Evolutionary conservation across 1,284 basidiomycete species (phyloP).

Genomic region (Mycena citricolor): DNA sequence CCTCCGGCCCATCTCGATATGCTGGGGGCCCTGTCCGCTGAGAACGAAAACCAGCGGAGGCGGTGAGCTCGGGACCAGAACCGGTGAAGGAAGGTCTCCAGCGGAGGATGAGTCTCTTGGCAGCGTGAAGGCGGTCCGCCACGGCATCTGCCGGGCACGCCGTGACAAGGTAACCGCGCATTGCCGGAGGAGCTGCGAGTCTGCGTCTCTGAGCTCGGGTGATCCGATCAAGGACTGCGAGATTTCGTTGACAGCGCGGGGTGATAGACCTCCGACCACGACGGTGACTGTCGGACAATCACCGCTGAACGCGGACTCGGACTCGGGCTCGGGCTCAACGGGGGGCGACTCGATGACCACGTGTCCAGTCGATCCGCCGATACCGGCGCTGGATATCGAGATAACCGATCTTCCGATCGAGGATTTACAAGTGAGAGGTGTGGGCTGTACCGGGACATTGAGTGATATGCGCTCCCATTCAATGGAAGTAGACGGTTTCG

Average conservation of each 20-base stretch:
- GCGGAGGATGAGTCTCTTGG: slow-evolving; percentile 17
- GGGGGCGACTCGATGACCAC: slow-evolving; percentile 38
- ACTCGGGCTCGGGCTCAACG: slow-evolving; percentile 3
- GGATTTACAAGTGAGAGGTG: slow-evolving; percentile 1
- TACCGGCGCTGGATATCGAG: slow-evolving; percentile 43
- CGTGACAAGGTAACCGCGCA: slow-evolving; percentile 28
- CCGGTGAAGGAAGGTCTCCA: no score
- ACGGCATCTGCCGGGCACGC: slow-evolving; percentile 35
- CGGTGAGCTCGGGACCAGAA: slow-evolving; percentile 25
- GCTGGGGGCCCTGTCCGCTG: slow-evolving; percentile 43
- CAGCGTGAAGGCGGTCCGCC: slow-evolving; percentile 28
- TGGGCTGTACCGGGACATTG: not conserved
- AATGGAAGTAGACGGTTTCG: slow-evolving; percentile 37
- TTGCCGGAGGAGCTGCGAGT: slow-evolving; percentile 13
- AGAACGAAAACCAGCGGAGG: slow-evolving; percentile 40
- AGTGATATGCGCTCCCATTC: slow-evolving; percentile 32
- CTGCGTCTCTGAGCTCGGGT: slow-evolving; percentile 11
- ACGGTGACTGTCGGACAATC: slow-evolving; percentile 26
- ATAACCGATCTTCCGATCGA: slow-evolving; percentile 30
- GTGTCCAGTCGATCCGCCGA: slow-evolving; percentile 45
- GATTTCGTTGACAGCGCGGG: slow-evolving; percentile 28
- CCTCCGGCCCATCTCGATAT: slow-evolving; percentile 41
- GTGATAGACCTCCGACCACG: slow-evolving; percentile 38
- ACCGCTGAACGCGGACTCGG: slow-evolving; percentile 9
- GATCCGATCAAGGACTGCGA: slow-evolving; percentile 17